phyloP scores from a whole-genome alignment of 306 rosid species.

The Quercus bicolor region DNA sequence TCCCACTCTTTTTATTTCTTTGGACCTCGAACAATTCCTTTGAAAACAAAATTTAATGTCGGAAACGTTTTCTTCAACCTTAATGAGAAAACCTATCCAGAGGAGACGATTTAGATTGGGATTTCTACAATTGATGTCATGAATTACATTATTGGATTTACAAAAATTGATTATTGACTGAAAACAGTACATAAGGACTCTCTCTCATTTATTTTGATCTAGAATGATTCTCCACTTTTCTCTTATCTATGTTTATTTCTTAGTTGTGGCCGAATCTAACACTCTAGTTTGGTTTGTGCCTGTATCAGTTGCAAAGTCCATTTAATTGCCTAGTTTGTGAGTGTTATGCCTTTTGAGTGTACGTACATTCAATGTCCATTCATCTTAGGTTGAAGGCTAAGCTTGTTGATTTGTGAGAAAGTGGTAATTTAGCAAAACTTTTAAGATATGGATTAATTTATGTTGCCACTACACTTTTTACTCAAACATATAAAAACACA shows the following conservation, averaged over 20 bases:
- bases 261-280: slow-evolving; percentile 58
- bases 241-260: neutral
- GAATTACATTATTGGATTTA: too few relatives aligned
- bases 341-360: slow-evolving; percentile 15
- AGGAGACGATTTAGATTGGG: too few relatives aligned
- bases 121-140: too few relatives aligned
- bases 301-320: slow-evolving; percentile 77
- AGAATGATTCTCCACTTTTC: too few relatives aligned
- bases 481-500: neutral
- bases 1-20: too few relatives aligned
- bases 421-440: too few relatives aligned
- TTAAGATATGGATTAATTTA: neutral
- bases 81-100: rapidly evolving
- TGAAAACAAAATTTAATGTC: neutral
- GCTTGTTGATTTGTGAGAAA: too few relatives aligned
- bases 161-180: too few relatives aligned
- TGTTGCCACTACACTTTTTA: neutral
- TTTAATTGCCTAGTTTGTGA: slow-evolving; percentile 68
- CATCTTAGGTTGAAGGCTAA: too few relatives aligned
- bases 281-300: slow-evolving; percentile 93
- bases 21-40: too few relatives aligned
- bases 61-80: slow-evolving; percentile 28
- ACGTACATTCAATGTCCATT: rapidly evolving
- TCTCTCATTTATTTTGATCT: neutral
- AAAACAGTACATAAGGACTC: neutral